A percentile compares a stretch with the other conserved stretches of the same genome.
phyloP scores from a whole-genome alignment of 345 rosid species.

The Erucastrum elatum region DNA sequence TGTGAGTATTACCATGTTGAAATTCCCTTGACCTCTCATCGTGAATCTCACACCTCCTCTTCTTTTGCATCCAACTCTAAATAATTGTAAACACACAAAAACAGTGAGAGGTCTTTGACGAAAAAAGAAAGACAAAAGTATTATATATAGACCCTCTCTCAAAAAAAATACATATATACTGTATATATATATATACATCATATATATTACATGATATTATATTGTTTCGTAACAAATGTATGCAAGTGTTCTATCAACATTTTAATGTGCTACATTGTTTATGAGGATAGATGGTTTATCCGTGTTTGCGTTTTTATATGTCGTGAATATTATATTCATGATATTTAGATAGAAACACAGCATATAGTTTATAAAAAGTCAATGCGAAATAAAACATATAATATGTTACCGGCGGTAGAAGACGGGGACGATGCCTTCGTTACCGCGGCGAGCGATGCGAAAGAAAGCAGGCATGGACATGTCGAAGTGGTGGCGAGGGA shows the following conservation, averaged over 20 bases:
- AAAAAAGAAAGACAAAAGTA: too few relatives aligned
- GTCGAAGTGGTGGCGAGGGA: conserved; percentile 78
- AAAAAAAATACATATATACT: too few relatives aligned
- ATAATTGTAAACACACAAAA: background rate
- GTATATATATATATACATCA: too few relatives aligned
- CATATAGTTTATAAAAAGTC: background rate
- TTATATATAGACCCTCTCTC: too few relatives aligned
- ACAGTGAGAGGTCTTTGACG: too few relatives aligned
- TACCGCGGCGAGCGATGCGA: conserved; percentile 63
- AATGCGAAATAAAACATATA: background rate
- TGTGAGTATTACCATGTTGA: conserved; percentile 71
- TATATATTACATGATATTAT: background rate
- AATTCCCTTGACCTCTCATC: conserved; percentile 68
- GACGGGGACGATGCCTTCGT: conserved; percentile 78
- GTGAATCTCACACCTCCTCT: conserved; percentile 83
- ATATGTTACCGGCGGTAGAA: conserved; percentile 56
- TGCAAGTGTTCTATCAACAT: too few relatives aligned
- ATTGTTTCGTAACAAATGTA: too few relatives aligned
- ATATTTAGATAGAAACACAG: background rate
- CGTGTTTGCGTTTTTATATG: background rate
- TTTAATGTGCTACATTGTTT: too few relatives aligned
- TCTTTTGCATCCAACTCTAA: conserved; percentile 68
- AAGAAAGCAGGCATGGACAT: conserved; percentile 77
- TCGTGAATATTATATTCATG: background rate
- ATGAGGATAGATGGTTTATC: too few relatives aligned